phyloP scores from a whole-genome alignment of 495 filamentous ascomycete genomes.

The Penicillium herquei region DNA sequence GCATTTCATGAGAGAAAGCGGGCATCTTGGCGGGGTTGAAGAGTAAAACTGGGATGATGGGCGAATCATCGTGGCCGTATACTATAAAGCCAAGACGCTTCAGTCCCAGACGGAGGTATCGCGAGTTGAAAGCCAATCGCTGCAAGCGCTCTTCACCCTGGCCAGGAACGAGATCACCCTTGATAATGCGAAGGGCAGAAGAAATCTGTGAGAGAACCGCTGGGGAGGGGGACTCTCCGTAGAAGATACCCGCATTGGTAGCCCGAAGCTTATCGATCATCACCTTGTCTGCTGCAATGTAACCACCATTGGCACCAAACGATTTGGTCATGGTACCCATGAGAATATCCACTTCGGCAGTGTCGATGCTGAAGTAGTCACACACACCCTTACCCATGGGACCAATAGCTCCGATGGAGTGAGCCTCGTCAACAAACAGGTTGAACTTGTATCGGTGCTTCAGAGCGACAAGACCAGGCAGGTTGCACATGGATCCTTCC shows the following conservation, averaged over 20 bases:
- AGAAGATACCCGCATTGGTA: slow-evolving; percentile 82
- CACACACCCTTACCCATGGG: slow-evolving; percentile 88
- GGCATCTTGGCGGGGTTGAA: slow-evolving; percentile 98
- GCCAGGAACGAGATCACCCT: slow-evolving; percentile 79
- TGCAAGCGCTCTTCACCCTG: slow-evolving; percentile 96
- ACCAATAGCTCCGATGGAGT: slow-evolving; percentile 92
- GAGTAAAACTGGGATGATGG: slow-evolving; percentile 89
- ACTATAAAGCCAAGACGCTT: slow-evolving; percentile 97
- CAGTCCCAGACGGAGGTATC: slow-evolving; percentile 92
- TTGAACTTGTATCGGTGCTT: slow-evolving; percentile 96
- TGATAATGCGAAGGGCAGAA: slow-evolving; percentile 79
- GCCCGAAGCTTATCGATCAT: slow-evolving; percentile 88
- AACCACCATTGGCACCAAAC: slow-evolving; percentile 96
- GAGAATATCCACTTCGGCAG: slow-evolving; percentile 85
- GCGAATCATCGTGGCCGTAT: slow-evolving; percentile 95
- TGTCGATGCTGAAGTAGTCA: slow-evolving; percentile 92
- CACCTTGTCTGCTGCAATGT: slow-evolving; percentile 84
- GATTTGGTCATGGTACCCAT: slow-evolving; percentile 99
- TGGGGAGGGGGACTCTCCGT: slow-evolving; percentile 84
- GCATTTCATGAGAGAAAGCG: slow-evolving; percentile 97
- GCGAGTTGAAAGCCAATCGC: slow-evolving; percentile 96
- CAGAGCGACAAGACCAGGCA: slow-evolving; percentile 79
- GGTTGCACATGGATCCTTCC: slow-evolving; percentile 97
- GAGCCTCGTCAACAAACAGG: slow-evolving; percentile 93
- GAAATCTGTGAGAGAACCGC: slow-evolving; percentile 86